Evolutionary conservation across 495 filamentous ascomycete genomes (phyloP), one percentile per base, ranked within the genome.

Genomic region (Articulospora tetracladia): DNA sequence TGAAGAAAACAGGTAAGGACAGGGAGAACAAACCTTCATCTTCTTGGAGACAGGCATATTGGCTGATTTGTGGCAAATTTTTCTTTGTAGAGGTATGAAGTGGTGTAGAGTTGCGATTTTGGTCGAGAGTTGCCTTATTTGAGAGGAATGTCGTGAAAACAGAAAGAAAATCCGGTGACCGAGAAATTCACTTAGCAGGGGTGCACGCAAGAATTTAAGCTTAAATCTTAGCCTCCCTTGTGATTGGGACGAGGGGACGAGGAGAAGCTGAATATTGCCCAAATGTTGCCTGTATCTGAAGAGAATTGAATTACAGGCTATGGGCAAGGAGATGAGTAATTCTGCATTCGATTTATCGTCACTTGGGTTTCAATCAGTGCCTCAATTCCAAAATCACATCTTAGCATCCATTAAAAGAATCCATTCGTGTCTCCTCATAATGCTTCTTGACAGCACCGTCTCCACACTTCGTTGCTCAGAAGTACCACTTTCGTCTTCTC

Each of bases 31-130:
- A 34, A 69, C 67, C 62, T 62, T 67, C 6, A 56, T 47, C 62
- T 69, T 69, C 62, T 69, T 69, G 27, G 67, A 69, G 58, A 69
- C 56, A 61, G 67, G 67, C 67, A 69, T 69, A 1, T 36, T 64
- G 53, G 34, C 28, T 49, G 44, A n/a, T 24, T 55, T 32, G 7
- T 32, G 20, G 28, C 36, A 32, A 1, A 7, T 53, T 17, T 44
- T 53, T 28, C 11, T 53, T 24, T 60, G 25, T 59, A 28, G 20
- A 20, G 11, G 25, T 39, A 50, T 34, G 26, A 34, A 19, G 8
- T 47, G 19, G 28, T 54, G 47, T 25, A 39, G 34, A 2, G 23
- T 55, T 41, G 36, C 1, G 20, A 7, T 23, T 17, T 6, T n/a
- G 20, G 20, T 3, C n/a, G 19, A 47, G 20, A 7, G 20, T 47